Evolutionary conservation across 2,329 filamentous ascomycete species (phyloP).

Genomic region (Phialophora tarda): DNA sequence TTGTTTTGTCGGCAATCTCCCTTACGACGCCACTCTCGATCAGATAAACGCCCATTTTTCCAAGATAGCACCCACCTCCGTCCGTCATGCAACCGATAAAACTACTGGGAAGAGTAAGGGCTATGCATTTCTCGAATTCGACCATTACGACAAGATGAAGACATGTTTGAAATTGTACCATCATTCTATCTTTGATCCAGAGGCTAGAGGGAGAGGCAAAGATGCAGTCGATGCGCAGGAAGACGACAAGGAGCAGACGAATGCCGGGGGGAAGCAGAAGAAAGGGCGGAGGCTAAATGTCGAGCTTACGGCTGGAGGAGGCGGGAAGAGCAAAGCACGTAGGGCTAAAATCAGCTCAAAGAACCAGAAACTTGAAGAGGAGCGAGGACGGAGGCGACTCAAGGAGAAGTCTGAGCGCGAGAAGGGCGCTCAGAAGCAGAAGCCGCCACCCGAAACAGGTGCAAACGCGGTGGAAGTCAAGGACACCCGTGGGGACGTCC

Average conservation of each 20-base stretch:
- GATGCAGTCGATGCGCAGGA: slow-evolving; percentile 9
- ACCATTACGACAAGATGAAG: slow-evolving; percentile 85
- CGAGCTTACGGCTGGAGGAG: slow-evolving; percentile 85
- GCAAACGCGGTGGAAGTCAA: slow-evolving; percentile 31
- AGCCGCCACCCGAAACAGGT: slow-evolving; percentile 38
- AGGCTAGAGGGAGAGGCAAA: slow-evolving; percentile 47
- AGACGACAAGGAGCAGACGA: slow-evolving; percentile 8
- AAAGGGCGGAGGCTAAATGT: slow-evolving; percentile 83
- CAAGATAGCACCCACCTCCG: slow-evolving; percentile 69
- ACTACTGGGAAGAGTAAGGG: slow-evolving; percentile 70
- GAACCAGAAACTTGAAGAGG: slow-evolving; percentile 81
- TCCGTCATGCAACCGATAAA: slow-evolving; percentile 76
- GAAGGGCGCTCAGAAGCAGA: slow-evolving; percentile 46
- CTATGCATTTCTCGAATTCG: slow-evolving; percentile 88
- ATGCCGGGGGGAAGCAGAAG: slow-evolving; percentile 43
- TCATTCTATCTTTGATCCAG: slow-evolving; percentile 74
- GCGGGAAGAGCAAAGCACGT: slow-evolving; percentile 76
- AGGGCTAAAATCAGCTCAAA: slow-evolving; percentile 80
- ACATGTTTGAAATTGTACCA: slow-evolving; percentile 90
- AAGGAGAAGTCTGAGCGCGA: slow-evolving; percentile 45
- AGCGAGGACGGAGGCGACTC: slow-evolving; percentile 60
- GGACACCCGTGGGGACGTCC: slow-evolving; percentile 47
- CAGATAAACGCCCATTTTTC: slow-evolving; percentile 77
- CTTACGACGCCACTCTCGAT: slow-evolving; percentile 76
- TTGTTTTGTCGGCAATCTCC: slow-evolving; percentile 86